A percentile compares a stretch with the other conserved stretches of the same genome.
These are phyloP conservation scores for Apium graveolens DNA, from an alignment of 129 eudicot genomes.

Conservation along the genomic window DNA sequence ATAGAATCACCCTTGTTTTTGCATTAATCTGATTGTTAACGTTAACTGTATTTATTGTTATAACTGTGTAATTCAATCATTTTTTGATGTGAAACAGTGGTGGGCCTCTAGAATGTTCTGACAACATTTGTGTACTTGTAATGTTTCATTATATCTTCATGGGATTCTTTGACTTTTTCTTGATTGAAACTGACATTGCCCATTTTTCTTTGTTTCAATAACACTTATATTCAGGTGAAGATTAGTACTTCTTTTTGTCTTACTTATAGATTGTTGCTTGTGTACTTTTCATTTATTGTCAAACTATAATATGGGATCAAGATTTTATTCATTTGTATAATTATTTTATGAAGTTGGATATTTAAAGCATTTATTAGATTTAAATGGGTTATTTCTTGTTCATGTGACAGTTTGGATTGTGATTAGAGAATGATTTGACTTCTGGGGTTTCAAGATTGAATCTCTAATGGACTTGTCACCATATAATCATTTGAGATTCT, in stretches of 20 bases:
- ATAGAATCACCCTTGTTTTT: not conserved
- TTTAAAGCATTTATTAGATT: not conserved
- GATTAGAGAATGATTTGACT: not conserved
- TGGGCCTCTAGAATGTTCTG: slow-evolving; percentile 7
- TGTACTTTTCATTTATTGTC: not conserved
- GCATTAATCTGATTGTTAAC: not conserved
- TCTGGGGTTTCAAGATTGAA: slow-evolving; percentile 4
- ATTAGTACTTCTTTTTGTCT: not conserved
- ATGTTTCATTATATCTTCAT: slow-evolving; percentile 7
- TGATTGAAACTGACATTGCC: not conserved
- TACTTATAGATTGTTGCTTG: not conserved
- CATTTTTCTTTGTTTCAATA: not conserved
- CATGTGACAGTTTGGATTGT: not conserved
- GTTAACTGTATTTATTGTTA: not conserved
- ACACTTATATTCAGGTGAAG: not conserved
- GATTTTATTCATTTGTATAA: no score
- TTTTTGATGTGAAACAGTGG: not conserved
- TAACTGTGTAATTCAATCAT: not conserved
- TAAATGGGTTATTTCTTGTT: not conserved
- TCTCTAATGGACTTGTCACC: slow-evolving; percentile 34
- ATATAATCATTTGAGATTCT: slow-evolving; percentile 42
- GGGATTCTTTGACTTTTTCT: slow-evolving; percentile 1
- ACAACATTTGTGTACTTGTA: not conserved
- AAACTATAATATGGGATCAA: not conserved
- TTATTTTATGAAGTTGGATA: not conserved